These are phyloP conservation scores for Saccharomyces hybrid DNA, from an alignment of 1,139 yeast species.

Conservation along the genomic window DNA sequence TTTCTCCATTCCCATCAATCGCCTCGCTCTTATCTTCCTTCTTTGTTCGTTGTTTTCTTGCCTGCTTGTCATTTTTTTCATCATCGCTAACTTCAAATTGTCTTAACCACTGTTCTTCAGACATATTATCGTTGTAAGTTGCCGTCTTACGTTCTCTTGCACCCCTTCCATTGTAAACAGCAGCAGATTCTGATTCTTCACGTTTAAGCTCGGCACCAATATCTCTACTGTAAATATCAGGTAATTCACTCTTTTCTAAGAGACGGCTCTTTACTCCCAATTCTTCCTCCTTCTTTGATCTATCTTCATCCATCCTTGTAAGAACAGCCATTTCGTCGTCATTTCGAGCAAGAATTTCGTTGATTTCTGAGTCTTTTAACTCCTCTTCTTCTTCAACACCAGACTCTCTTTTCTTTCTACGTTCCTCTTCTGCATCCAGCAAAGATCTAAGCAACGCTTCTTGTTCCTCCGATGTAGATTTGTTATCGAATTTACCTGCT, in stretches of 20 bases:
- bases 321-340: conserved; percentile 52
- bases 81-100: conserved; percentile 43
- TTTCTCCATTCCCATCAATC: not conserved
- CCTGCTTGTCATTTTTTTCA: conserved; percentile 18
- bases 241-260: conserved; percentile 55
- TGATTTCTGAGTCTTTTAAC: conserved; percentile 64
- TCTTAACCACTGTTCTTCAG: conserved; percentile 73
- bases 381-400: conserved; percentile 42
- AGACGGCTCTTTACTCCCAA: conserved; percentile 41
- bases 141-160: conserved; percentile 55
- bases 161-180: conserved; percentile 43
- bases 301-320: conserved; percentile 49
- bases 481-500: conserved; percentile 81
- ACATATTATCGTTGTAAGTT: conserved; percentile 57
- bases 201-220: conserved; percentile 43
- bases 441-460: conserved; percentile 66
- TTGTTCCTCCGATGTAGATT: conserved; percentile 76
- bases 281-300: conserved; percentile 40
- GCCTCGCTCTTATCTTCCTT: not conserved
- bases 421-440: conserved; percentile 63
- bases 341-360: conserved; percentile 63
- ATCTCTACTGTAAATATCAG: conserved; percentile 60
- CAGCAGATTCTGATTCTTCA: conserved; percentile 39
- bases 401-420: conserved; percentile 40
- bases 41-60: conserved; percentile 4